Evolutionary conservation across 495 filamentous ascomycete genomes (phyloP), one percentile per base, ranked within the genome.

Genomic region (Aspergillus saccharolyticus): DNA sequence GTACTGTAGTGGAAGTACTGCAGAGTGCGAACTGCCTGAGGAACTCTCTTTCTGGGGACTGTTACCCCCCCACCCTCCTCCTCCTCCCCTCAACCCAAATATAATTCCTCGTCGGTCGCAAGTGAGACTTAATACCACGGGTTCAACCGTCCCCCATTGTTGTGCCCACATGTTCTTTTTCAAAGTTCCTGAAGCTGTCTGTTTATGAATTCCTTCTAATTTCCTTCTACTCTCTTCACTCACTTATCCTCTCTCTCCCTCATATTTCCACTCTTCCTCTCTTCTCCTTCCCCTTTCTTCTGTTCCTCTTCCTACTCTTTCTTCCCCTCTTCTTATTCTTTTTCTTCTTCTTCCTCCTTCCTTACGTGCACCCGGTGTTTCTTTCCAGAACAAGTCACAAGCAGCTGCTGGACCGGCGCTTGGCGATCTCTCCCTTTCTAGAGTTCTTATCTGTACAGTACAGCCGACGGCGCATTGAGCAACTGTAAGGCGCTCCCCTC

Each of bases 71-170:
- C 25, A 10, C 10, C 10, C 25, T 30, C 10, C 10, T 30, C 25
- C 25, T 10, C 25, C 33, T 12, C 33, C 33, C 10, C 33, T 15
- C 33, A 39, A 39, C 33, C 10, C 33, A 39, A 39, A 39, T 39
- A 5, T 39, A 39, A 53, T 55, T 48, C 42, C 48, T 60, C 58
- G 58, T 60, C 58, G 58, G 58, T 60, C 58, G 58, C 48, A 39
- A 22, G 45, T 52, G 44, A 51, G 24, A 51, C 53, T 61, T 61
- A 57, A 61, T 57, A 54, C 52, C 57, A 59, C 52, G 45, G 57
- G 54, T 39, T 42, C 44, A 22, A 15, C 30, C 59, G 53, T 58
- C 48, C 25, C n/a, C 60, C 53, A 53, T 56, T 46, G 28, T 42
- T 46, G 22, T 45, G 44, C 42, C 51, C 59, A 46, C 55, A 30